Base-by-base conservation (phyloP, 1,284 basidiomycete genomes). In the Ceratorhiza oryzae-sativae region DNA sequence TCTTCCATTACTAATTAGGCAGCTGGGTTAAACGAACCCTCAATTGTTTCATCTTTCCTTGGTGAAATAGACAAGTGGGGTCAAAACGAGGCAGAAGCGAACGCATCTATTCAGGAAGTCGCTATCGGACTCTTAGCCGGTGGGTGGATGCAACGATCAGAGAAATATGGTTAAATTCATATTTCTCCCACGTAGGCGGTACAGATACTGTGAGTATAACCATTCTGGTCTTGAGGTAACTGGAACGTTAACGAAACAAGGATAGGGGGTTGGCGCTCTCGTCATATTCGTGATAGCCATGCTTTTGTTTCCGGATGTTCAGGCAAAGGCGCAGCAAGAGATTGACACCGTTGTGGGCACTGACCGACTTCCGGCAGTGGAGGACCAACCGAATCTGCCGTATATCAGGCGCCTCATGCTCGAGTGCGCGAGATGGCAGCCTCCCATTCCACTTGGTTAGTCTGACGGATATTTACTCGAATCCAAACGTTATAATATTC, bases 311-410 rank as follows among this genome's bases (percentile, higher is more conserved):
- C 51, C 81, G 0, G 79, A 82, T 3, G 77, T 79, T 2, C 80
- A 81, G 63, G 75, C 62, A n/a, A 78, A 74, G 25, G 81, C 80
- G 8, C 80, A 80, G 59, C 77, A 75, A 8, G 82, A 83, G 73
- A 71, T 84, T 6, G 81, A 83, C 56, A 48, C 75, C 2, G 78
- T 83, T 5, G 76, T 82, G 25, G 80, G 81, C 12, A 61, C 60
- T 13, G 77, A 77, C 36, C 77, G 81, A 4, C 77, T 83, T 30
- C 82, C 83, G 1, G 76, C 72, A 18, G 78, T 80, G 45, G 73
- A 73, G 2, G 82, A 83, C 73, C 73, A 77, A n/a, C 73, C 73
- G 0, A 55, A 73, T 9, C 74, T 83, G 18, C 80, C 81, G 0
- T 84, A 84, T 73, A 68, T 83, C 15, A 27, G 49, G 4, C 36